Conservation (phyloP, 2,329 filamentous ascomycete genomes). For the Penicillium verrucosum region DNA sequence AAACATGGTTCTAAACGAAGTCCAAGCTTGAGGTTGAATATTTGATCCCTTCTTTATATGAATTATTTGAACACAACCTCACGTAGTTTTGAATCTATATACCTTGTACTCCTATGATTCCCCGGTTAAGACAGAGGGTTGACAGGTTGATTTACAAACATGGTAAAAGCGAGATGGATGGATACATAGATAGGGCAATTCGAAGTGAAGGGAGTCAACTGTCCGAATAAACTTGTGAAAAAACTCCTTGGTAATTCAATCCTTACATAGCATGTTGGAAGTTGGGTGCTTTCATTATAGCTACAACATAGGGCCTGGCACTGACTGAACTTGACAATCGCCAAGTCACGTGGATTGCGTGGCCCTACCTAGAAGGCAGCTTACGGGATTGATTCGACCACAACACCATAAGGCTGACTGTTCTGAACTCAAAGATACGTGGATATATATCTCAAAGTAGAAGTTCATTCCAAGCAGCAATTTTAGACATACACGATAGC, state of each 20-base stretch:
- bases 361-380: neutral
- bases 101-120: neutral
- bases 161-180: neutral
- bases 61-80: neutral
- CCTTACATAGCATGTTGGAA: neutral
- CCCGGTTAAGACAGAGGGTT: neutral
- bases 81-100: neutral
- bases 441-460: neutral
- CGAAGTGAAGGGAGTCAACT: no score
- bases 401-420: no score
- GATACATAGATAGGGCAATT: neutral
- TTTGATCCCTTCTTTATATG: neutral
- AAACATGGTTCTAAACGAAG: neutral
- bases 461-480: accelerated
- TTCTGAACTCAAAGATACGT: no score
- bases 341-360: neutral
- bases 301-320: no score
- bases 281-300: neutral
- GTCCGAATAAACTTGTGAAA: no score
- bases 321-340: neutral
- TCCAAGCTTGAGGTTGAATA: neutral
- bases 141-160: neutral
- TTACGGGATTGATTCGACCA: neutral
- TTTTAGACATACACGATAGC: neutral
- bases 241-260: neutral